Base-by-base conservation (phyloP, 495 filamentous ascomycete species). In the Podospora bellae-mahoneyi region DNA sequence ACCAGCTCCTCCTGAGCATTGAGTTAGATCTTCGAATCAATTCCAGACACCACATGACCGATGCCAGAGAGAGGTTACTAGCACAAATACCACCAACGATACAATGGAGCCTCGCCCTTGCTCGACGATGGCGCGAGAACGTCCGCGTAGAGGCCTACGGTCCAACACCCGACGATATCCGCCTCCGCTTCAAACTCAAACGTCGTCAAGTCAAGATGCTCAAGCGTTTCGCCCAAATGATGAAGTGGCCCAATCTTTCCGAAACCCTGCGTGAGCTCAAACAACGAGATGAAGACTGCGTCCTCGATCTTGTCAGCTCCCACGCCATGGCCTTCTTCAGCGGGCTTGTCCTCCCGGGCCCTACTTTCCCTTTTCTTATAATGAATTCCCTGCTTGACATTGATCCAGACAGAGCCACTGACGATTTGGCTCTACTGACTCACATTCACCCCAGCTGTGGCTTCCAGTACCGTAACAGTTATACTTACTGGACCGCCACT, bases 361-460 rank as follows among this genome's bases (percentile, higher is more conserved):
- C 80, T 0, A 90, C 88, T 19, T 85, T 90, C 66, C 86, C 88
- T 39, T 92, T 87, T 78, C 83, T 91, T 18, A 85, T 90, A 57
- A 91, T 92, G 87, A 91, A 90, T 74, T 78, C 87, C 20, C 81
- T 92, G 20, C 85, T 91, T 69, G 90, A 91, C 76, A 88, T 89
- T 71, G 89, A 91, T 74, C 84, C 84, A 3, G 85, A 88, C 71
- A 76, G 71, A 26, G 85, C 84, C 18, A 85, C 86, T 10, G 80
- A 85, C 66, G 78, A 86, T 28, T 85, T 91, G 26, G 84, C 84
- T 63, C 79, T 87, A 60, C 81, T 92, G 6, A 84, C 84, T 20
- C 84, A 90, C 72, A 81, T 86, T 71, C 81, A 86, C 58, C 86
- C 88, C 2, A 82, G 86, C 66, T 84, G 86, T 68, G 90, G 90